A percentile compares a stretch with the other conserved stretches of the same genome.
phyloP scores from a whole-genome alignment of 306 rosid species.

The Carpinus fangiana region DNA sequence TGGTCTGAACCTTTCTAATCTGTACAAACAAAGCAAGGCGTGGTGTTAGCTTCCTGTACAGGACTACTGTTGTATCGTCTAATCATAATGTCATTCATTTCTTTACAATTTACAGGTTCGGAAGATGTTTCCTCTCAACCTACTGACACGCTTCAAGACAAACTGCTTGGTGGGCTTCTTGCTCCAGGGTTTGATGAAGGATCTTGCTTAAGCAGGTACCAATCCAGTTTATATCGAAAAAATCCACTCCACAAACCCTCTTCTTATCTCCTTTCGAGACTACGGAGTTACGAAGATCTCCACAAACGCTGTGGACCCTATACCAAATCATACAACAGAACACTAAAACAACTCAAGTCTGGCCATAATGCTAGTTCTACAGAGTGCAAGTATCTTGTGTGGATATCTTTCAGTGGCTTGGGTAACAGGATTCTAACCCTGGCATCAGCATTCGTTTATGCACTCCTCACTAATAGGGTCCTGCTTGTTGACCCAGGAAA shows the following conservation, averaged over 20 bases:
- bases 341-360: slow-evolving; percentile 51
- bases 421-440: slow-evolving; percentile 72
- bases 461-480: slow-evolving; percentile 69
- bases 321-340: slow-evolving; percentile 57
- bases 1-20: not conserved
- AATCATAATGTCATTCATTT: not conserved
- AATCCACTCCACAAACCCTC: slow-evolving; percentile 46
- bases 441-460: slow-evolving; percentile 69
- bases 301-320: slow-evolving; percentile 70
- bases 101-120: slow-evolving; percentile 29
- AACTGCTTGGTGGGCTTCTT: slow-evolving; percentile 54
- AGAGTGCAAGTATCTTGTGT: slow-evolving; percentile 59
- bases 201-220: slow-evolving; percentile 69
- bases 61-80: not conserved
- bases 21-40: not conserved
- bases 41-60: not conserved
- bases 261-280: slow-evolving; percentile 54
- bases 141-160: slow-evolving; percentile 38
- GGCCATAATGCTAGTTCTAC: slow-evolving; percentile 36
- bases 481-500: slow-evolving; percentile 71
- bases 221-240: slow-evolving; percentile 44
- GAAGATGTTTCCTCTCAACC: slow-evolving; percentile 29
- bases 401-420: slow-evolving; percentile 72
- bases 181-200: slow-evolving; percentile 50
- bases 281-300: slow-evolving; percentile 58